Percentiles rank a stretch among this genome's conserved stretches.
phyloP scores from a whole-genome alignment of 1,139 yeast genomes.

The Blastobotrys ciferrii region DNA sequence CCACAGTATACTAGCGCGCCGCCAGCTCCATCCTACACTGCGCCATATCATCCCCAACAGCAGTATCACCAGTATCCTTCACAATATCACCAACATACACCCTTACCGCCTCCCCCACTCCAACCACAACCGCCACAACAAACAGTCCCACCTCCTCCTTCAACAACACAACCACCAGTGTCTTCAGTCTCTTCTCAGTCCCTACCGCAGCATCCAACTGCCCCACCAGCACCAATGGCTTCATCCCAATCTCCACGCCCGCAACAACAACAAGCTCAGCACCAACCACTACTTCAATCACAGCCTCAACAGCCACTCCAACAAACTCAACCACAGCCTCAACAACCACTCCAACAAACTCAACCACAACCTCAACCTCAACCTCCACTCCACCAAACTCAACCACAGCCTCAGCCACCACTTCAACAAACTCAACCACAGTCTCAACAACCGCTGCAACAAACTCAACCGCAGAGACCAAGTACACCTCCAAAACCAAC shows the following conservation, averaged over 20 bases:
- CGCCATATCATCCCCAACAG: background rate
- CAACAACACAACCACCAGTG: background rate
- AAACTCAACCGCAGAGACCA: conserved; percentile 9
- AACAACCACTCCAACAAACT: conserved; percentile 1
- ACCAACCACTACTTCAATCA: conserved; percentile 10
- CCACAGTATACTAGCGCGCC: conserved; percentile 1
- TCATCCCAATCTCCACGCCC: conserved; percentile 4
- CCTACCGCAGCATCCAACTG: too few species aligned
- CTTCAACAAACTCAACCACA: conserved; percentile 6
- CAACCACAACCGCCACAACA: background rate
- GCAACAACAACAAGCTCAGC: conserved; percentile 5
- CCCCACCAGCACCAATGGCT: background rate
- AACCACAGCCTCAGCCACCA: background rate
- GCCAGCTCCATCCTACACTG: background rate
- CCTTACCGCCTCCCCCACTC: background rate
- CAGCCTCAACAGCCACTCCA: conserved; percentile 2
- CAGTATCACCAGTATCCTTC: conserved; percentile 1
- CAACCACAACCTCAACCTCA: conserved; percentile 2
- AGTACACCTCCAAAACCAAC: conserved; percentile 8
- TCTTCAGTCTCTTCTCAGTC: too few species aligned
- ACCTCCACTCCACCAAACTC: background rate
- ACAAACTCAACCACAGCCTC: conserved; percentile 1
- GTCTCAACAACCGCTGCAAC: background rate
- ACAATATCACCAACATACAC: background rate
- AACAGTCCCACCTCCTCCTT: background rate